phyloP scores from a whole-genome alignment of 2,329 filamentous ascomycete genomes.

The Tolypocladium endophyticum region DNA sequence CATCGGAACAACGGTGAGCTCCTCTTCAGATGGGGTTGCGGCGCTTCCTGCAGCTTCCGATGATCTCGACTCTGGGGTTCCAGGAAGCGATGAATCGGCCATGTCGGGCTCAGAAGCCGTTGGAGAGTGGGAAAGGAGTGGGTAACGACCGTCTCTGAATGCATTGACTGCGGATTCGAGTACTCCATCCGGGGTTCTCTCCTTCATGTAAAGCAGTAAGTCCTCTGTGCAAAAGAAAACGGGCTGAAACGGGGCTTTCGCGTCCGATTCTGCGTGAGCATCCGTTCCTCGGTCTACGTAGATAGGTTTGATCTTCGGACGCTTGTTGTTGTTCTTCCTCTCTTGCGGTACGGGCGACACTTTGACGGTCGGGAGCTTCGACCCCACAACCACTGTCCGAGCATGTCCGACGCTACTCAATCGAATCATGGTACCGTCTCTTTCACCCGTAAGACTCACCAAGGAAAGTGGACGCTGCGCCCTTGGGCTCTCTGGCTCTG shows the following conservation, averaged over 20 bases:
- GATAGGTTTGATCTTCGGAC: slow-evolving; percentile 12
- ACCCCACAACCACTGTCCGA: slow-evolving; percentile 19
- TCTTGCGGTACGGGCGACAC: slow-evolving; percentile 17
- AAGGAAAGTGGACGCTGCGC: slow-evolving; percentile 15
- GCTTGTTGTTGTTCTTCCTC: slow-evolving; percentile 17
- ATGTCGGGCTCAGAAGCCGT: slow-evolving; percentile 10
- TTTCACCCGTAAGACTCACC: slow-evolving; percentile 12
- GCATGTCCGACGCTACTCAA: slow-evolving; percentile 16
- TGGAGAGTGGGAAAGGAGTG: slow-evolving; percentile 12
- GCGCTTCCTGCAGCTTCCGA: background rate
- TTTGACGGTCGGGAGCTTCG: slow-evolving; percentile 15
- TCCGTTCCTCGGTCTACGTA: slow-evolving; percentile 32
- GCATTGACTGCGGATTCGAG: slow-evolving; percentile 36
- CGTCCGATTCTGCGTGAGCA: slow-evolving; percentile 13
- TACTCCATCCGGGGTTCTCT: slow-evolving; percentile 27
- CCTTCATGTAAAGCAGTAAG: slow-evolving; percentile 42
- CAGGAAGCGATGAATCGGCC: slow-evolving; percentile 10
- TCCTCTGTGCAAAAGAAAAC: slow-evolving; percentile 46
- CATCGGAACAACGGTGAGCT: background rate
- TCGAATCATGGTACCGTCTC: slow-evolving; percentile 10
- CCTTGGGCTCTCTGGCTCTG: slow-evolving; percentile 7
- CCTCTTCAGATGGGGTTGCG: slow-evolving; percentile 1
- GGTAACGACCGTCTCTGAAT: slow-evolving; percentile 23
- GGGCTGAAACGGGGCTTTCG: slow-evolving; percentile 22
- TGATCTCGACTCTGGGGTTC: slow-evolving; percentile 11